Evolutionary conservation across 345 rosid species (phyloP), one percentile per base, ranked within the genome.

Genomic region (Linum lewisii): DNA sequence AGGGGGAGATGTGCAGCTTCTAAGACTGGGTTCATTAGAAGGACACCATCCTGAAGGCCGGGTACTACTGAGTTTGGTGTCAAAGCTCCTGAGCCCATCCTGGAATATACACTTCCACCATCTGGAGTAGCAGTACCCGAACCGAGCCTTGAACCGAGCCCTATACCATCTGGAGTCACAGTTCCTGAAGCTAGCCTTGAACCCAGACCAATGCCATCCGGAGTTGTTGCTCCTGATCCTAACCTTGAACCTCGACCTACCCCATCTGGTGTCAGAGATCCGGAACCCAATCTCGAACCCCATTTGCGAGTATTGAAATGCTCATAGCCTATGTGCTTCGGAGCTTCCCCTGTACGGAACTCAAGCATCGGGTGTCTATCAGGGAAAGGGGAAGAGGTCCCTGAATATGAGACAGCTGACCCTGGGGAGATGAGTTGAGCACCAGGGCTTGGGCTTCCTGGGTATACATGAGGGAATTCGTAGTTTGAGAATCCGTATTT

Each of bases 381-480:
- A 0, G 81, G 88, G 75, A 88, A 86, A 58, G 96, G 98, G 73
- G 98, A 81, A 38, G 93, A 84, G 20, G 93, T 81, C 54, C 96
- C 96, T 0, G 98, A 92, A 75, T 79, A 69, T 21, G 95, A 88
- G 52, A 88, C 63, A 14, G 67, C 86, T 0, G 96, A 88, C 4
- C 95, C 86, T 10, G 95, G 98, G 13, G 98, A 92, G 60, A 83
- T 82, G 42, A 88, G 70, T 54, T 84, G 85, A 44, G 83, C 85
- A 74, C 85, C 84, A 19, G 96, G 95, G 78, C 93, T 92, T 65
- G 96, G 95, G 78, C 93, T 92, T 65, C 93, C 95, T 0, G 93
- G 83, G 71, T 84, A 81, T 22, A 75, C 62, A 8, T 80, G 91
- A 66, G 74, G 90, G 55, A 83, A 83, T 60, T 84, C 97, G 59